Percentiles rank a stretch among this genome's conserved stretches.
Evolutionary conservation across 176 grass and related monocot genomes (phyloP).

Genomic region (Oryza meridionalis): DNA sequence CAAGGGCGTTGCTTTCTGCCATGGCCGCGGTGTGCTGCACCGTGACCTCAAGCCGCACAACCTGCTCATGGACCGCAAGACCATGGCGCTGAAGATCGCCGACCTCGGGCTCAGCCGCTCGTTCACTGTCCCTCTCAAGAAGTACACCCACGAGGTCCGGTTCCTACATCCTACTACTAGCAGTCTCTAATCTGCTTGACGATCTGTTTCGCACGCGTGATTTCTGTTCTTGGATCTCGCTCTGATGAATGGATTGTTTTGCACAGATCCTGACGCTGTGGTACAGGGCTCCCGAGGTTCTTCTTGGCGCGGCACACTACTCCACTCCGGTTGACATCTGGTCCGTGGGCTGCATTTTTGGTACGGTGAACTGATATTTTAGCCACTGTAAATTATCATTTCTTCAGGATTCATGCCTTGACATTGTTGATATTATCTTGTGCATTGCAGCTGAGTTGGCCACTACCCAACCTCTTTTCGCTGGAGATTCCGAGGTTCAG

Average conservation of each 20-base stretch:
- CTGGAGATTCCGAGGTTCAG: slow-evolving; percentile 89
- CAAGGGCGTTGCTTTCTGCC: slow-evolving; percentile 85
- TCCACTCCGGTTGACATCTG: slow-evolving; percentile 93
- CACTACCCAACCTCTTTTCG: slow-evolving; percentile 74
- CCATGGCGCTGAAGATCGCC: slow-evolving; percentile 93
- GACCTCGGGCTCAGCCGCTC: slow-evolving; percentile 90
- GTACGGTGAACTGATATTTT: slow-evolving; percentile 43
- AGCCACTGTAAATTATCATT: neutral
- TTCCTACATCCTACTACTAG: neutral
- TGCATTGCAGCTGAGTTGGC: slow-evolving; percentile 74
- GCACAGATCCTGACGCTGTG: slow-evolving; percentile 93
- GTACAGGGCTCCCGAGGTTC: slow-evolving; percentile 96
- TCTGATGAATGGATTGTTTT: neutral
- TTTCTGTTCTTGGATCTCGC: slow-evolving; percentile 1
- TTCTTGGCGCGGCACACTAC: slow-evolving; percentile 89
- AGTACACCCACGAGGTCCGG: slow-evolving; percentile 92
- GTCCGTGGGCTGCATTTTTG: slow-evolving; percentile 97
- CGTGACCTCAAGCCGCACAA: slow-evolving; percentile 97
- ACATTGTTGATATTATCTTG: slow-evolving; percentile 12
- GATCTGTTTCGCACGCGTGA: neutral
- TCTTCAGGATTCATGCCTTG: neutral
- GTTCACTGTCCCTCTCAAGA: slow-evolving; percentile 84
- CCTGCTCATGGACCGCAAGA: slow-evolving; percentile 95
- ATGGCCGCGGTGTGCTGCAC: slow-evolving; percentile 86
- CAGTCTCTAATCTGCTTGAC: neutral